Conservation (phyloP, 371 early-diverging fungal species). For the Mortierella sp. region DNA sequence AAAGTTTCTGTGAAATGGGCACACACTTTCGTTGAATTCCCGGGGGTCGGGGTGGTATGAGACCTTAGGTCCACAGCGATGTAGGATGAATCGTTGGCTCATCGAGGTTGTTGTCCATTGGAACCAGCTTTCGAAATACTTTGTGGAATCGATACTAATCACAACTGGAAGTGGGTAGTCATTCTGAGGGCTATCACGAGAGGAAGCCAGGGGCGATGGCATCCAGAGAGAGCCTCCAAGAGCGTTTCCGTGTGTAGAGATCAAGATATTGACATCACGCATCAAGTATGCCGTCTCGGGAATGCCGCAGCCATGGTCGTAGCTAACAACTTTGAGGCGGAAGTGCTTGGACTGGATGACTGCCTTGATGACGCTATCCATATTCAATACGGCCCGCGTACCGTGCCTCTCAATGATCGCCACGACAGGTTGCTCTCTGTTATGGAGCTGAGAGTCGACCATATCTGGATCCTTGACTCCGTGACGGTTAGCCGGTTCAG, state of each 20-base stretch:
- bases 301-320: conserved; percentile 58
- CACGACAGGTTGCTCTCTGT: conserved; percentile 11
- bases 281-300: conserved; percentile 56
- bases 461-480: conserved; percentile 37
- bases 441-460: conserved; percentile 4
- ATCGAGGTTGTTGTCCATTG: conserved; percentile 56
- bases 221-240: conserved; percentile 61
- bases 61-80: conserved; percentile 41
- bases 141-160: conserved; percentile 55
- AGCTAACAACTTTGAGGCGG: conserved; percentile 35
- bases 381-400: conserved; percentile 18
- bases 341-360: conserved; percentile 15
- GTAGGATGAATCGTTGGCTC: conserved; percentile 58
- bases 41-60: not conserved
- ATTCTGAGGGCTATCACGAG: not conserved
- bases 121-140: conserved; percentile 61
- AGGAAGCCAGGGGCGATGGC: conserved; percentile 8
- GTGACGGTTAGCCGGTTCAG: not conserved
- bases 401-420: conserved; percentile 29
- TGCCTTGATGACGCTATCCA: conserved; percentile 25
- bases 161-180: conserved; percentile 16
- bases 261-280: conserved; percentile 56
- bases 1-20: conserved; percentile 5
- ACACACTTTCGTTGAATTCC: conserved; percentile 3
- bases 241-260: conserved; percentile 60